phyloP scores from a whole-genome alignment of 148 eudicot genomes.

The Chenopodium quinoa region DNA sequence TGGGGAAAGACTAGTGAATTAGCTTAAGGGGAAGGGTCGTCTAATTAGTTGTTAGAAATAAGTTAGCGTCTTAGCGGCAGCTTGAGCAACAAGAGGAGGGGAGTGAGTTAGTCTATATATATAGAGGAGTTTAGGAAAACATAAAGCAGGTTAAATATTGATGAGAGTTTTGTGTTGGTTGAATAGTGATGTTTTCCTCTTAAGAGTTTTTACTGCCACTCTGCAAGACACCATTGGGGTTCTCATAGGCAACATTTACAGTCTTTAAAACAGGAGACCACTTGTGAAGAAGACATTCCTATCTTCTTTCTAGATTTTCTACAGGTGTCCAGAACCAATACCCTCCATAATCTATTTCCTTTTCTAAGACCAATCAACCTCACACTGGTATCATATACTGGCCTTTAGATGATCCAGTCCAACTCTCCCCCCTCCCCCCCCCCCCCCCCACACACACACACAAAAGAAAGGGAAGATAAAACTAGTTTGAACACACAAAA shows the following conservation, averaged over 20 bases:
- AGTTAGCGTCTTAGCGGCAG: too few relatives aligned
- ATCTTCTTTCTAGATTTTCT: neutral
- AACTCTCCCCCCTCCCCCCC: neutral
- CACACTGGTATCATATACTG: neutral
- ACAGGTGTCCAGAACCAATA: neutral
- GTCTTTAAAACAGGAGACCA: neutral
- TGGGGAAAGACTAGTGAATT: neutral
- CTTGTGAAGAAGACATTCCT: neutral
- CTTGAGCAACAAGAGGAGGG: too few relatives aligned
- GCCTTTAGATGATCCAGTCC: neutral
- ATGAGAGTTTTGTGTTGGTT: too few relatives aligned
- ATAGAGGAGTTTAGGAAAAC: too few relatives aligned
- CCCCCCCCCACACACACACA: too few relatives aligned
- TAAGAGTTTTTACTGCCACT: neutral
- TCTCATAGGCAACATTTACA: neutral
- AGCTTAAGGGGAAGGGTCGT: too few relatives aligned
- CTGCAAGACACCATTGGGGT: neutral
- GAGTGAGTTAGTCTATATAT: too few relatives aligned
- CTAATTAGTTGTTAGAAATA: too few relatives aligned
- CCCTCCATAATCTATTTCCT: neutral
- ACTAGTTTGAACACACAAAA: too few relatives aligned
- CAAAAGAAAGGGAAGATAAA: too few relatives aligned
- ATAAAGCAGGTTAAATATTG: too few relatives aligned
- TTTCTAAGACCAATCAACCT: neutral
- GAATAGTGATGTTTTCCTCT: neutral